These are phyloP conservation scores for Entomortierella beljakovae DNA, from an alignment of 192 early-diverging fungal species.

Conservation along the genomic window DNA sequence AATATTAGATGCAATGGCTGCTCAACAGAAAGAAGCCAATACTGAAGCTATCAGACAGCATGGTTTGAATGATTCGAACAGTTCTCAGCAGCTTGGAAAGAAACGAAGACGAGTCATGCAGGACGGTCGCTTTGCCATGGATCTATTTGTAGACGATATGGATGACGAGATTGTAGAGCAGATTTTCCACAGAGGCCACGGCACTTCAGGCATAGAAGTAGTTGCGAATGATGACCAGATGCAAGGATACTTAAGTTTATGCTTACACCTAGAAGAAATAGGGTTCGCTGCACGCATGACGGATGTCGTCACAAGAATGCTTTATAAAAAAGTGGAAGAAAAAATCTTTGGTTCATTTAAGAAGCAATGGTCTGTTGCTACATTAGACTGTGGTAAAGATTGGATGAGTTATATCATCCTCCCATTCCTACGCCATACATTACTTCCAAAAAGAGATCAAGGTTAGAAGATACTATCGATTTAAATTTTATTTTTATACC, in stretches of 20 bases:
- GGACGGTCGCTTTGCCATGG: slow-evolving; percentile 42
- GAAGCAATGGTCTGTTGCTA: slow-evolving; percentile 20
- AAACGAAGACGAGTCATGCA: slow-evolving; percentile 41
- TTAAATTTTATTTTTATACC: no score
- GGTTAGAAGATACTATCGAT: slow-evolving; percentile 2
- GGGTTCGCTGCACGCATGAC: slow-evolving; percentile 37
- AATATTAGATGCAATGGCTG: background rate
- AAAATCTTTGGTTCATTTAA: slow-evolving; percentile 29
- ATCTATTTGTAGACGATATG: slow-evolving; percentile 40
- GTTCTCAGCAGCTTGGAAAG: slow-evolving; percentile 23
- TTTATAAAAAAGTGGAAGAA: slow-evolving; percentile 27
- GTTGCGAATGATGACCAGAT: slow-evolving; percentile 11
- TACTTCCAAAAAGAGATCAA: slow-evolving; percentile 23
- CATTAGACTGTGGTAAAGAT: slow-evolving; percentile 26
- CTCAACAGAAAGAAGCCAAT: background rate
- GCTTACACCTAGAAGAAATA: slow-evolving; percentile 35
- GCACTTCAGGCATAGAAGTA: background rate
- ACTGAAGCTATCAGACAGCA: background rate
- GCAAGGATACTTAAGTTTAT: slow-evolving; percentile 19
- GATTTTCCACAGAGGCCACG: slow-evolving; percentile 15
- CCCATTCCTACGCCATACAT: slow-evolving; percentile 26
- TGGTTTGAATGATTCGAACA: no score
- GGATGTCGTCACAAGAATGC: slow-evolving; percentile 30
- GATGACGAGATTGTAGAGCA: slow-evolving; percentile 38
- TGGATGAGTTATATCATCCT: slow-evolving; percentile 39